These are phyloP conservation scores for Umbelopsis vinacea DNA, from an alignment of 192 early-diverging fungal species.

Conservation along the genomic window DNA sequence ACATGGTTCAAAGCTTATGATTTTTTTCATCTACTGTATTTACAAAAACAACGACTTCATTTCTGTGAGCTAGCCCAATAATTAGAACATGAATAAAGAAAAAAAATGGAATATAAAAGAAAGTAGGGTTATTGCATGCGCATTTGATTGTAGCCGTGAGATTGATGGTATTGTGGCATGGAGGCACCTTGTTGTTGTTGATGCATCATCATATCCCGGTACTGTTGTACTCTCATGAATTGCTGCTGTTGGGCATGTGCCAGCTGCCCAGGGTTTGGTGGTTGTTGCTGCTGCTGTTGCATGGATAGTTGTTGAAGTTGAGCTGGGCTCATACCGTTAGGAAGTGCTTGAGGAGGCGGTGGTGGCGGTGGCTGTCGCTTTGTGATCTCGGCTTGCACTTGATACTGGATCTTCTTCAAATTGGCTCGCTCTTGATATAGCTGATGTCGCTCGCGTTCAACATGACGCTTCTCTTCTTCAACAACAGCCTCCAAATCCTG, in stretches of 20 bases:
- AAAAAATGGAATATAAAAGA: neutral
- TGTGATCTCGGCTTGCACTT: slow-evolving; percentile 42
- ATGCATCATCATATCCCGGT: slow-evolving; percentile 17
- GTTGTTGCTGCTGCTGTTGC: slow-evolving; percentile 14
- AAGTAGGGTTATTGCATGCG: slow-evolving; percentile 18
- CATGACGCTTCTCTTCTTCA: slow-evolving; percentile 79
- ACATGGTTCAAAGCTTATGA: too few species aligned
- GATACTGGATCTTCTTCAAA: slow-evolving; percentile 51
- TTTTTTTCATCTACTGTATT: neutral
- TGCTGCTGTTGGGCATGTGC: slow-evolving; percentile 18
- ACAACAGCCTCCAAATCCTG: slow-evolving; percentile 84
- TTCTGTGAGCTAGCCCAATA: neutral
- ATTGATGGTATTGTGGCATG: slow-evolving; percentile 3
- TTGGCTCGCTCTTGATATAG: slow-evolving; percentile 63
- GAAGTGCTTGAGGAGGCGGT: neutral
- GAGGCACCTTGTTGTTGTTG: slow-evolving; percentile 22
- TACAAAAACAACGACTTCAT: slow-evolving; percentile 5
- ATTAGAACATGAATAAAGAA: neutral
- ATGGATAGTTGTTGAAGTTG: slow-evolving; percentile 26
- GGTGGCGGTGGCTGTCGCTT: slow-evolving; percentile 20
- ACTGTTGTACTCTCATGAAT: slow-evolving; percentile 6
- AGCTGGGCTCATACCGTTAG: slow-evolving; percentile 2
- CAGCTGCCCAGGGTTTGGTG: slow-evolving; percentile 1
- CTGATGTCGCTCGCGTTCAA: slow-evolving; percentile 71
- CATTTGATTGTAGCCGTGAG: slow-evolving; percentile 3